phyloP scores from a whole-genome alignment of 108 stramenopile species.

The Skeletonema menzelii region DNA sequence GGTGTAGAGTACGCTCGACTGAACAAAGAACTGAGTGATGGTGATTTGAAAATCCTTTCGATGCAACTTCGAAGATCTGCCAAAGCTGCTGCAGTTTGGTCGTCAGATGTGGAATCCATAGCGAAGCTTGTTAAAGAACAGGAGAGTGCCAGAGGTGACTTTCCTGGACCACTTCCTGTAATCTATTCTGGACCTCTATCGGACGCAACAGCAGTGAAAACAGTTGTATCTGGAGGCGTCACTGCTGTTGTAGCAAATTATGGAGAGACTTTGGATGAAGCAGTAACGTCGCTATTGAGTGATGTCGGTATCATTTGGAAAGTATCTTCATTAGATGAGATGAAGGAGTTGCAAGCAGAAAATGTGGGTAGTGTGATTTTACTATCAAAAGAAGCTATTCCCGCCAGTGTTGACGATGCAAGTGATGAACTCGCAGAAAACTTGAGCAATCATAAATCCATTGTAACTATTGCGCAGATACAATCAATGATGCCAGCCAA shows the following conservation, averaged over 20 bases:
- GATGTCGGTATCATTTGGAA: constrained; percentile 54
- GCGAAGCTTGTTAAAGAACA: constrained; percentile 52
- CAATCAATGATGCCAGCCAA: constrained; percentile 56
- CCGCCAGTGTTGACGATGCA: constrained; percentile 1
- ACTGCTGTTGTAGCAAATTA: constrained; percentile 30
- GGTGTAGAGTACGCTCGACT: constrained; percentile 43
- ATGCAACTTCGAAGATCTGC: constrained; percentile 60
- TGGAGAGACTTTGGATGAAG: not conserved
- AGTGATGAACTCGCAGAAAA: constrained; percentile 11
- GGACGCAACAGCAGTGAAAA: constrained; percentile 1
- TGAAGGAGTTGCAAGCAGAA: constrained; percentile 21
- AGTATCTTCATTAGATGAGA: constrained; percentile 35
- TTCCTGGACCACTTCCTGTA: constrained; percentile 79
- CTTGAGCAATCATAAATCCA: constrained; percentile 29
- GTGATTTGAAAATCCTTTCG: constrained; percentile 47
- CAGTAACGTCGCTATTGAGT: not conserved
- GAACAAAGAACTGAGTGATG: not conserved
- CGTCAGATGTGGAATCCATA: constrained; percentile 21
- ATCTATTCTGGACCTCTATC: constrained; percentile 32
- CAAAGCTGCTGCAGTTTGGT: constrained; percentile 46
- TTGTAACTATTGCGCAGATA: constrained; percentile 47
- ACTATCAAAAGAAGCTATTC: constrained; percentile 22
- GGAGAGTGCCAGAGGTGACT: constrained; percentile 59
- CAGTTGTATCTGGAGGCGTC: constrained; percentile 40
- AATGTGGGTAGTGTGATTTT: constrained; percentile 38